Evolutionary conservation across 306 rosid species (phyloP), one percentile per base, ranked within the genome.

Genomic region (Sphenostylis stenocarpa): DNA sequence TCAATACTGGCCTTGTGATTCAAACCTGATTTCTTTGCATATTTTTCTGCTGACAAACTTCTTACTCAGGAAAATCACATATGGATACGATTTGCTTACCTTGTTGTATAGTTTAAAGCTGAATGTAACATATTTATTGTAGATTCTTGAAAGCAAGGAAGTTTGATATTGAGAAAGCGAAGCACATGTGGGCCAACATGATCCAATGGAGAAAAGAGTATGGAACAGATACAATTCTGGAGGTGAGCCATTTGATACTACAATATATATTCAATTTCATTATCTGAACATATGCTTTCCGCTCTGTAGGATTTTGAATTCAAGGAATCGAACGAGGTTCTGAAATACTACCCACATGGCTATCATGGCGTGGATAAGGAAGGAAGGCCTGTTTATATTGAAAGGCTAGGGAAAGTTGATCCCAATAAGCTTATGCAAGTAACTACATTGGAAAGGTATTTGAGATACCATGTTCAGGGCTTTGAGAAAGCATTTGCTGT

Each of bases 291-390:
- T 31, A 15, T 28, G 68, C 24, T 34, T 78, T 69, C 26, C 24
- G 28, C 34, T 36, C 58, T 78, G 15, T 68, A 94, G 98, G 98
- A 94, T 77, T 94, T 88, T 84, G 92, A 89, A 81, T 94, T 84
- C 83, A 6, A 34, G 67, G 97, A 94, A 89, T 55, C 84, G 77
- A 44, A 82, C 74, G 90, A 94, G 81, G 98, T 94, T 71, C 76
- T 84, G 28, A 77, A 67, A 80, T 71, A 88, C 85, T 94, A 94
- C 78, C 98, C 98, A 67, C 98, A 94, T 65, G 87, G 91, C 64
- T 81, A 91, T 82, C 98, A 94, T 77, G 96, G 98, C 6, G 98
- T 91, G 36, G 98, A 94, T 72, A 94, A 73, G 85, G 96, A 94
- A 70, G 98, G 98, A 45, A 85, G 83, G 74, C 97, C 98, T 49